Conservation (phyloP, 805 yeast species). For the Alloascoidea africana region DNA sequence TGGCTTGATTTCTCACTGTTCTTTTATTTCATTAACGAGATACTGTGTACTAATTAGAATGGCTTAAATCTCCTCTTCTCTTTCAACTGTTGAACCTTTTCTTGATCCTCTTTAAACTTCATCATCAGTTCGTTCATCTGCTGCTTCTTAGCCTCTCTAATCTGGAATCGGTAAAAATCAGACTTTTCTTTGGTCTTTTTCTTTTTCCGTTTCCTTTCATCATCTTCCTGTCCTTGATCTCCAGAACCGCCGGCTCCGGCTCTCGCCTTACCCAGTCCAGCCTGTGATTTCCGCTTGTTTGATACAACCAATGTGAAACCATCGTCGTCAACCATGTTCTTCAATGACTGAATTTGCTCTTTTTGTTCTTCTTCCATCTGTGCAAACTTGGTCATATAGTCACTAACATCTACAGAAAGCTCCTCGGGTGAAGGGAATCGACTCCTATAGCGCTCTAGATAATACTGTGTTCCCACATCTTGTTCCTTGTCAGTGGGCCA, state of each 20-base stretch:
- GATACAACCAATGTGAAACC: constrained; percentile 90
- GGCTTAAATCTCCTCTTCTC: constrained; percentile 79
- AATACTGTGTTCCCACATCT: constrained; percentile 22
- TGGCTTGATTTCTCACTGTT: too few relatives aligned
- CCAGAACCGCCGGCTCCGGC: too few relatives aligned
- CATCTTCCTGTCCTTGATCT: constrained; percentile 10
- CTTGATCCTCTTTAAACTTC: constrained; percentile 87
- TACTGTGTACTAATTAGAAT: constrained; percentile 32
- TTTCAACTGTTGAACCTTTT: constrained; percentile 60
- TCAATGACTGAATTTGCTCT: constrained; percentile 27
- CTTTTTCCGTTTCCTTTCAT: constrained; percentile 25
- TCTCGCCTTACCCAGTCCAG: constrained; percentile 28
- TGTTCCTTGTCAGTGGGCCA: constrained; percentile 24
- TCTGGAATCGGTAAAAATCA: constrained; percentile 93
- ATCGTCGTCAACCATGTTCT: constrained; percentile 70
- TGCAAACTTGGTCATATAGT: constrained; percentile 52
- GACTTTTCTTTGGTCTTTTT: constrained; percentile 62
- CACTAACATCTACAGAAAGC: constrained; percentile 41
- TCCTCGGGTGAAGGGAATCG: constrained; percentile 27
- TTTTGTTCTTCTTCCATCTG: constrained; percentile 30
- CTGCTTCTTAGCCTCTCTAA: constrained; percentile 82
- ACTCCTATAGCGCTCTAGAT: constrained; percentile 19
- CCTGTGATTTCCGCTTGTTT: constrained; percentile 67
- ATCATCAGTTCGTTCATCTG: constrained; percentile 79
- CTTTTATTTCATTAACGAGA: too few relatives aligned